phyloP scores from a whole-genome alignment of 257 asterid genomes.

The Przewalskia tangutica region DNA sequence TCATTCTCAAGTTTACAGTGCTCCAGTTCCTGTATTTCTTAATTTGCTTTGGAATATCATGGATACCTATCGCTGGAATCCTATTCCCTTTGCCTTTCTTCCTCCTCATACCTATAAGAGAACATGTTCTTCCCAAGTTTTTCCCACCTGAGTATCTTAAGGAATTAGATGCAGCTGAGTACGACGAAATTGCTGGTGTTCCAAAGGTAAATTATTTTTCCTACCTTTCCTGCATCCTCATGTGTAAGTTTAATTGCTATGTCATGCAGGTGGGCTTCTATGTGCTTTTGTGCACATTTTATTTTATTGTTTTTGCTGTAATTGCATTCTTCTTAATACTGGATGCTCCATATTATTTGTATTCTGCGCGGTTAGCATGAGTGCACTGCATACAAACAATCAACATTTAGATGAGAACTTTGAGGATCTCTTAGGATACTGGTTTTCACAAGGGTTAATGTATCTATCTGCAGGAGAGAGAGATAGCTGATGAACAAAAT shows the following conservation, averaged over 20 bases:
- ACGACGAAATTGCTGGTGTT: conserved; percentile 63
- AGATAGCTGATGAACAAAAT: conserved; percentile 21
- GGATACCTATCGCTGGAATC: conserved; percentile 92
- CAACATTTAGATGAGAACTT: not conserved
- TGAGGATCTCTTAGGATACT: not conserved
- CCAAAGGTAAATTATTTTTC: conserved; percentile 7
- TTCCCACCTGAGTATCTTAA: conserved; percentile 52
- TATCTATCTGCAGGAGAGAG: conserved; percentile 29
- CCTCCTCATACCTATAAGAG: conserved; percentile 58
- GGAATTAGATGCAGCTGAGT: conserved; percentile 76
- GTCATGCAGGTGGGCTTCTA: not conserved
- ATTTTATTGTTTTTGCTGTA: not conserved
- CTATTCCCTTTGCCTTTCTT: conserved; percentile 78
- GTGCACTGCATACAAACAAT: not conserved
- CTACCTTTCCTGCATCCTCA: not conserved
- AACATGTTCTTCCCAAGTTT: conserved; percentile 64
- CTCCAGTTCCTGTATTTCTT: conserved; percentile 56
- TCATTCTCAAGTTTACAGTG: conserved; percentile 54
- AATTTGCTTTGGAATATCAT: conserved; percentile 73
- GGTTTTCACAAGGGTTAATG: not conserved
- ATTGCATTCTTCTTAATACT: not conserved
- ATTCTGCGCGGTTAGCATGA: not conserved
- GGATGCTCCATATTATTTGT: not conserved
- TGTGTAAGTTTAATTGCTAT: not conserved
- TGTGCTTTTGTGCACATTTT: not conserved